Conservation (phyloP, 345 rosid species). For the Populus simonii region DNA sequence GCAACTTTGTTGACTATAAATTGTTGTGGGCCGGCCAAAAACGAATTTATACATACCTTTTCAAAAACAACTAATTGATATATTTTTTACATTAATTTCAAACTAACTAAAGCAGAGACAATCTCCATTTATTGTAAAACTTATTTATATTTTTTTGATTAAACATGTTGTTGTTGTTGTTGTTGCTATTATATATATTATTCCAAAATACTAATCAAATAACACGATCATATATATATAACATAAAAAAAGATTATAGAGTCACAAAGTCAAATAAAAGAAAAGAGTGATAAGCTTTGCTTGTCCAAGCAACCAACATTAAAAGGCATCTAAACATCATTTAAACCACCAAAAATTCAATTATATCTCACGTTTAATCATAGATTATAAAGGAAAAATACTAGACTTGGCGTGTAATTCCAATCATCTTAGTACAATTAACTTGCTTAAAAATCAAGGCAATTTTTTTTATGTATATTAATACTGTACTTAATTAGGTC, state of each 20-base stretch:
- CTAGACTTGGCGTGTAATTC: constrained; percentile 27
- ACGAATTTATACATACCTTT: no score
- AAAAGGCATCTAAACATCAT: constrained; percentile 9
- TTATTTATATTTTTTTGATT: no score
- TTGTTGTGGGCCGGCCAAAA: neutral
- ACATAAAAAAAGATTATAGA: no score
- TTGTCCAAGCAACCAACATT: neutral
- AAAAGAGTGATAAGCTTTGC: neutral
- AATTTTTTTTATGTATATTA: neutral
- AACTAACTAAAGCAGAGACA: no score
- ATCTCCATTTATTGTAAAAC: no score
- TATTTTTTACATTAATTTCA: no score
- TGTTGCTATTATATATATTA: no score
- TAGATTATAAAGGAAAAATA: neutral
- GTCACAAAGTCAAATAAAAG: neutral
- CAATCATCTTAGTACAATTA: constrained; percentile 27
- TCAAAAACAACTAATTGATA: no score
- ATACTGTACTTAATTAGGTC: constrained; percentile 33
- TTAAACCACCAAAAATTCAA: constrained; percentile 8
- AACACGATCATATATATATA: no score
- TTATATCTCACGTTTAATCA: neutral
- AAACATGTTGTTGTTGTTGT: no score
- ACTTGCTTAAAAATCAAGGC: constrained; percentile 32
- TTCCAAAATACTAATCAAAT: no score
- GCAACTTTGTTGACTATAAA: neutral